phyloP scores from a whole-genome alignment of 2,329 filamentous ascomycete species.

The Xylariaceae sp. region DNA sequence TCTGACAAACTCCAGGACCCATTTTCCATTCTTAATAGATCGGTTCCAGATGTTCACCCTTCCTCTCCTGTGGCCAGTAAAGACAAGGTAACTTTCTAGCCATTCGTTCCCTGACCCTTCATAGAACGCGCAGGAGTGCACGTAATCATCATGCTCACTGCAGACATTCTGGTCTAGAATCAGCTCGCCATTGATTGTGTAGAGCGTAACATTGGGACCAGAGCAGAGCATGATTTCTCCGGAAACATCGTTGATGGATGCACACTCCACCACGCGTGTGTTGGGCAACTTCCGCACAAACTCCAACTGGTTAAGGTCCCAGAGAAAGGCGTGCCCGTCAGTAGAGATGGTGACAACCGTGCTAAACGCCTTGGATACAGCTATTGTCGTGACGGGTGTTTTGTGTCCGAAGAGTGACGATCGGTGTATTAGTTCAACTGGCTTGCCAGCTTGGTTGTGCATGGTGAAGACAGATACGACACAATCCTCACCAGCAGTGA shows the following conservation, averaged over 20 bases:
- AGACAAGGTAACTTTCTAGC: constrained; percentile 78
- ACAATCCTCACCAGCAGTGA: constrained; percentile 89
- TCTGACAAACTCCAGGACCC: constrained; percentile 73
- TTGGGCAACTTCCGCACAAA: constrained; percentile 72
- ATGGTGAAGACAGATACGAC: constrained; percentile 82
- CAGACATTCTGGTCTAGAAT: constrained; percentile 80
- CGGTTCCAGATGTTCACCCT: constrained; percentile 74
- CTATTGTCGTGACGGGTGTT: constrained; percentile 72
- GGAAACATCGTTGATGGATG: constrained; percentile 81
- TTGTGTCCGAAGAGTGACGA: constrained; percentile 88
- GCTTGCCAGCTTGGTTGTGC: constrained; percentile 55
- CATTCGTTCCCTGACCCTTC: constrained; percentile 88
- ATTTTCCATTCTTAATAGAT: constrained; percentile 55
- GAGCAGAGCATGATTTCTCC: constrained; percentile 85
- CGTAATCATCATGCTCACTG: constrained; percentile 62
- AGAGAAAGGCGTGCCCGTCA: constrained; percentile 79
- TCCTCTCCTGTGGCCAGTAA: constrained; percentile 81
- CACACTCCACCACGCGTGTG: constrained; percentile 60
- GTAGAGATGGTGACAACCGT: constrained; percentile 77
- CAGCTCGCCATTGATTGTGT: constrained; percentile 80
- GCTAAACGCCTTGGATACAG: constrained; percentile 82
- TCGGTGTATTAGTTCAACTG: constrained; percentile 71
- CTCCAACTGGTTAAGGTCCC: constrained; percentile 87
- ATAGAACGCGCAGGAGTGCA: constrained; percentile 84
- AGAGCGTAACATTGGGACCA: constrained; percentile 68